Evolutionary conservation across 1,139 yeast species (phyloP), one percentile per base, ranked within the genome.

Genomic region (Protomyces lactucae-debilis): DNA sequence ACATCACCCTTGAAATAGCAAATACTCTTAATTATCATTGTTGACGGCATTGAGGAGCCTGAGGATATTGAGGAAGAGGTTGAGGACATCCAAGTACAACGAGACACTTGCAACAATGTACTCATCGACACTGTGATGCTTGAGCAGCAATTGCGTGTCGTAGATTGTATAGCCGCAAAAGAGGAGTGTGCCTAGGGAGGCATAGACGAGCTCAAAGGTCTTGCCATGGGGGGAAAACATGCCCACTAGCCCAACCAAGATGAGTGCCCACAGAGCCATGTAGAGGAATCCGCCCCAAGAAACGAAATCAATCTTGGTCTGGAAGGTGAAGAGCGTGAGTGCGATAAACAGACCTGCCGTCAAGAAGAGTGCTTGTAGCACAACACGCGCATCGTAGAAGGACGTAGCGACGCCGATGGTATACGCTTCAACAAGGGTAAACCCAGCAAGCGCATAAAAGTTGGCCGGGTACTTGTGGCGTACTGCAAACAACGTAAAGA

Each of bases 121-220:
- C 71, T 91, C 97, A 69, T 88, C 97, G 67, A 95, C 86, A 72
- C 87, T 88, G 71, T 83, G 87, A 66, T 85, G 86, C 72, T 88
- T 87, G 83, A 90, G 82, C 63, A 93, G 83, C 69, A 84, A 76
- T 76, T 90, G 96, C 35, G 96, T 90, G 74, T 90, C 97, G 61
- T 89, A 83, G 65, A 90, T 76, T 65, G 90, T 82, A 73, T 87
- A 90, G 8, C 85, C 82, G 25, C 87, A 79, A 75, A 90, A 91
- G 5, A 90, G 76, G 46, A 86, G 72, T 3, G 95, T 93, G 16
- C 95, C 96, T 57, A 86, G 73, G 65, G 85, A 83, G 48, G 92
- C 83, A 76, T 87, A 89, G 3, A 85, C 76, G 69, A 86, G 74
- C 71, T 87, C 90, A 57, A 82, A 74, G 36, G 80, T 77, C 25